These are phyloP conservation scores for Psilocybe sp. DNA, from an alignment of 768 basidiomycete genomes.

Conservation along the genomic window DNA sequence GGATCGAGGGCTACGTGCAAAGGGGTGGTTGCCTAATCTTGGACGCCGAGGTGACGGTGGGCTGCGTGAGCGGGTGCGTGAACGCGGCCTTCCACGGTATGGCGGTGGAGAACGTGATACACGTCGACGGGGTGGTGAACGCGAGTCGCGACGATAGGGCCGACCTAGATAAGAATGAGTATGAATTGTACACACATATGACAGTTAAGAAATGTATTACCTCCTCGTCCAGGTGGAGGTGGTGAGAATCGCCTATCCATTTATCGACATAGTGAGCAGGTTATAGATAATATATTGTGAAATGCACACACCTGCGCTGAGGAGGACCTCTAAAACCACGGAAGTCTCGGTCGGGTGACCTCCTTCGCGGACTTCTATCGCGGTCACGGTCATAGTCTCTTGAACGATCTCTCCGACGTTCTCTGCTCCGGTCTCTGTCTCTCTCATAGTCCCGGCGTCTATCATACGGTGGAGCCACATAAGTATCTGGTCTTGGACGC, in stretches of 20 bases:
- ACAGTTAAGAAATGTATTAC: neutral
- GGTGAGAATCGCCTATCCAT: conserved; percentile 10
- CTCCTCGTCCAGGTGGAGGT: conserved; percentile 11
- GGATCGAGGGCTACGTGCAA: conserved; percentile 20
- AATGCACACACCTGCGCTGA: conserved; percentile 16
- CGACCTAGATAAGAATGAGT: conserved; percentile 1
- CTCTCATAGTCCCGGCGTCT: conserved; percentile 22
- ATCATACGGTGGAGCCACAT: conserved; percentile 26
- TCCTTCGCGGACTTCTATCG: conserved; percentile 20
- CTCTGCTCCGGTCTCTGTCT: conserved; percentile 17
- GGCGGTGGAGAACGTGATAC: conserved; percentile 18
- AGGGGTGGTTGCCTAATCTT: conserved; percentile 27
- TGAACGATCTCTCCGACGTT: conserved; percentile 6
- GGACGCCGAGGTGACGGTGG: conserved; percentile 18
- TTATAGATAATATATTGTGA: neutral
- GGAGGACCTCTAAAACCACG: conserved; percentile 21
- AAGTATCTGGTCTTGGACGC: conserved; percentile 26
- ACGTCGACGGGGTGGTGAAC: conserved; percentile 24
- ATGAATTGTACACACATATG: neutral
- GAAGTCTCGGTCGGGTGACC: conserved; percentile 19
- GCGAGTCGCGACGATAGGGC: conserved; percentile 21
- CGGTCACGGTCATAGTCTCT: conserved; percentile 15
- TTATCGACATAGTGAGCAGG: neutral
- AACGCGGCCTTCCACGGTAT: conserved; percentile 14
- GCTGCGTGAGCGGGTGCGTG: conserved; percentile 23